Base-by-base conservation (phyloP, 805 yeast species). In the Groenewaldozyma salmanticensis region DNA sequence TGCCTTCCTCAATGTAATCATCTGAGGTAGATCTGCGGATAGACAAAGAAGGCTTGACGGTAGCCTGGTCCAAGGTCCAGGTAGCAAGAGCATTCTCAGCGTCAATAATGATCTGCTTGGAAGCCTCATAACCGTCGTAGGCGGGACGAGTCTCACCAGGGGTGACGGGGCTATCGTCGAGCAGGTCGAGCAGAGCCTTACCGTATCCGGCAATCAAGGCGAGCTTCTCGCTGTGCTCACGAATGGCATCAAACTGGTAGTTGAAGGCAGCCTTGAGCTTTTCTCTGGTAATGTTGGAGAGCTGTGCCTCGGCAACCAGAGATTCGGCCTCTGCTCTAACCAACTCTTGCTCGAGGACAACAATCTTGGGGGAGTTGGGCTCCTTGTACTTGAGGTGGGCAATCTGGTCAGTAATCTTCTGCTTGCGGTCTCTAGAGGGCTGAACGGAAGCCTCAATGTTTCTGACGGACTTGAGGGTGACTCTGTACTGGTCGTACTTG, bases 281-380 rank as follows among this genome's bases (percentile, higher is more conserved):
- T 71, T 88, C 96, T 68, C 98, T 84, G 57, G 97, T 90, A 68
- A 92, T 90, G 72, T 90, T 90, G 49, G 96, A 85, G 62, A 90
- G 78, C 73, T 90, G 98, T 45, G 97, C 97, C 73, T 90, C 98
- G 46, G 98, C 98, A 57, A 90, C 98, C 56, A 90, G 78, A 39
- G 96, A 86, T 71, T 92, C 97, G 52, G 97, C 97, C 74, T 90
- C 98, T 39, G 97, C 96, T 68, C 98, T 81, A 53, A 92, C 97
- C 63, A 92, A 77, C 70, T 92, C 97, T 72, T 92, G 97, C 74
- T 90, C 98, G 65, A 90, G 77, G 42, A 88, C 90, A 51, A 84
- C 79, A 52, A 90, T 83, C 74, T 90, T 90, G 64, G 96, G 94
- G 42, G 96, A 86, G 69, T 83, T 86, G 50, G 98, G 97, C 67